These are phyloP conservation scores for Penicillium sp. DNA, from an alignment of 2,329 filamentous ascomycete genomes.

Conservation along the genomic window DNA sequence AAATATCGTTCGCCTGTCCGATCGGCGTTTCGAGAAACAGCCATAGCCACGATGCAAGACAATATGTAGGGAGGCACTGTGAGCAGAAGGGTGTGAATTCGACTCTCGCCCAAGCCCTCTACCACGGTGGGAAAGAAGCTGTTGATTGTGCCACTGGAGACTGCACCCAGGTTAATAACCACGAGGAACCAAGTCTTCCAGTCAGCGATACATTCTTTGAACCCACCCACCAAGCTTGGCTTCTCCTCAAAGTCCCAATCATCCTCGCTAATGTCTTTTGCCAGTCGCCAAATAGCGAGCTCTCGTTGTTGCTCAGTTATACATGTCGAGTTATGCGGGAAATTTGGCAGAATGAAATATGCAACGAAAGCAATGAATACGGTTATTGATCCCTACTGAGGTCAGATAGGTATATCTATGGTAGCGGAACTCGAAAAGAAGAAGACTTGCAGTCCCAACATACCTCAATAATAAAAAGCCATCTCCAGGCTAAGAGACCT, in stretches of 20 bases:
- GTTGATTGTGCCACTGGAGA: background rate
- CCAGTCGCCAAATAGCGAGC: background rate
- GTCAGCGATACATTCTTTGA: background rate
- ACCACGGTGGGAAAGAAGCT: background rate
- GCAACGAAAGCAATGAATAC: conserved; percentile 2
- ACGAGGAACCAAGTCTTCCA: conserved; percentile 1
- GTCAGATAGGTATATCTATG: background rate
- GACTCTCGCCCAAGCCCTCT: background rate
- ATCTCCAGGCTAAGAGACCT: background rate
- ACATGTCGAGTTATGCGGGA: background rate
- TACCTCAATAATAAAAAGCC: background rate
- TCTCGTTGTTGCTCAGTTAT: conserved; percentile 1
- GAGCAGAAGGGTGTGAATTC: background rate
- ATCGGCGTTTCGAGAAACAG: background rate
- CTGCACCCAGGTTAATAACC: background rate
- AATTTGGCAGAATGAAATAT: conserved; percentile 1
- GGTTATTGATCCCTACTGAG: background rate
- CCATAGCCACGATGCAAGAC: background rate
- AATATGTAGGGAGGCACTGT: background rate
- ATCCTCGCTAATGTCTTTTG: background rate
- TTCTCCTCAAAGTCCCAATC: background rate
- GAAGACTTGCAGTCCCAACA: background rate
- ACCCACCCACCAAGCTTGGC: background rate
- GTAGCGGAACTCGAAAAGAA: too few species aligned
- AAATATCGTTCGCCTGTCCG: background rate